Evolutionary conservation across 257 asterid species (phyloP).

Genomic region (Mentha longifolia): DNA sequence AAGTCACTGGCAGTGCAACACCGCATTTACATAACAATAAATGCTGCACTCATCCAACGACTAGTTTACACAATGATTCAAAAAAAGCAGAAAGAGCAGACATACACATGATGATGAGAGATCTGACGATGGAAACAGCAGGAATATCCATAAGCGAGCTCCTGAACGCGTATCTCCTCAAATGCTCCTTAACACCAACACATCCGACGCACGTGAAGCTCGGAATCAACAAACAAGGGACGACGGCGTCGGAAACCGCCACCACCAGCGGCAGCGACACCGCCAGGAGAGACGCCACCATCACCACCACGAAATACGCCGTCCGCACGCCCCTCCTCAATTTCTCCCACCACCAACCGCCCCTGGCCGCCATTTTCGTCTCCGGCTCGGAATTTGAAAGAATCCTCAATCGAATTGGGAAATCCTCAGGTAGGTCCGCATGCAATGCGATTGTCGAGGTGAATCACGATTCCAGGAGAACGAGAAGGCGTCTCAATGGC

Average conservation of each 20-base stretch:
- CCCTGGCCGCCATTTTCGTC: conserved; percentile 49
- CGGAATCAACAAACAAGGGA: conserved; percentile 69
- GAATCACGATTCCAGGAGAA: conserved; percentile 32
- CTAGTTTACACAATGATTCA: neutral
- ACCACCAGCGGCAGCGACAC: conserved; percentile 80
- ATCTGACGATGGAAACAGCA: conserved; percentile 77
- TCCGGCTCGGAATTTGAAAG: conserved; percentile 30
- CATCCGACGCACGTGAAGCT: conserved; percentile 85
- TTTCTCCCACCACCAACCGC: conserved; percentile 78
- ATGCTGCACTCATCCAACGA: conserved; percentile 10
- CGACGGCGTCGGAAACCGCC: conserved; percentile 67
- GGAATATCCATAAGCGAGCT: conserved; percentile 94
- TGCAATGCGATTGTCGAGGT: conserved; percentile 34
- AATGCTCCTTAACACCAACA: conserved; percentile 67
- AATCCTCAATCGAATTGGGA: neutral
- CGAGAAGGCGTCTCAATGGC: conserved; percentile 48
- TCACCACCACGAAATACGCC: conserved; percentile 77
- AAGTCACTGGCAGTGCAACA: conserved; percentile 16
- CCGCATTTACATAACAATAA: conserved; percentile 2
- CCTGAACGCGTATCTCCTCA: conserved; percentile 78
- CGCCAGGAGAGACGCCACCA: conserved; percentile 77
- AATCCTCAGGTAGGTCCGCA: conserved; percentile 23
- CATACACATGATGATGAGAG: conserved; percentile 81
- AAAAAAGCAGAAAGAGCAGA: conserved; percentile 6
- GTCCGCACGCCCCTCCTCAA: conserved; percentile 67